A percentile compares a stretch with the other conserved stretches of the same genome.
phyloP scores from a whole-genome alignment of 108 stramenopile genomes.

The Bacterosira constricta region DNA sequence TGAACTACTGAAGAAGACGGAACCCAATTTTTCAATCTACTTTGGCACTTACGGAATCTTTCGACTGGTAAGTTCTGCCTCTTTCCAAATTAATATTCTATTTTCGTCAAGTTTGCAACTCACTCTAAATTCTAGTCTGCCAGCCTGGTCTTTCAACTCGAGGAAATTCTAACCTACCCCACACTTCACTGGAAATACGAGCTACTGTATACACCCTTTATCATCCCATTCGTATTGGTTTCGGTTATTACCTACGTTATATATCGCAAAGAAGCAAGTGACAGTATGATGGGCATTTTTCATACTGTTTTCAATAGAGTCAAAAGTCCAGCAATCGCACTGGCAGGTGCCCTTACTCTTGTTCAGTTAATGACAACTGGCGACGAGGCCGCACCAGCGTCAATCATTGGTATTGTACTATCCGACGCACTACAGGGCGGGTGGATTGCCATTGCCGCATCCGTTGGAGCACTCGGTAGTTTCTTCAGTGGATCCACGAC shows the following conservation, averaged over 20 bases:
- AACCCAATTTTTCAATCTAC: slow-evolving; percentile 55
- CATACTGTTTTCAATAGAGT: slow-evolving; percentile 39
- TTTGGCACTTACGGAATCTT: slow-evolving; percentile 65
- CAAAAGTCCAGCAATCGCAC: slow-evolving; percentile 56
- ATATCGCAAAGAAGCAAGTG: slow-evolving; percentile 47
- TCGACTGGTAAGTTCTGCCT: too few relatives aligned
- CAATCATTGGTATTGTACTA: slow-evolving; percentile 56
- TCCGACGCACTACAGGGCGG: slow-evolving; percentile 58
- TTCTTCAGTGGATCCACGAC: slow-evolving; percentile 76
- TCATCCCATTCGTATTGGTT: slow-evolving; percentile 65
- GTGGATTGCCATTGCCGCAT: slow-evolving; percentile 58
- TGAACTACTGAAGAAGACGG: slow-evolving; percentile 24
- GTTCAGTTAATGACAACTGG: slow-evolving; percentile 61
- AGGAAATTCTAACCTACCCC: slow-evolving; percentile 62
- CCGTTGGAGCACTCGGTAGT: slow-evolving; percentile 59
- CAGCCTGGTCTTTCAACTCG: slow-evolving; percentile 59
- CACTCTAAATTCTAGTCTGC: too few relatives aligned
- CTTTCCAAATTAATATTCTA: too few relatives aligned
- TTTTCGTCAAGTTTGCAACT: too few relatives aligned
- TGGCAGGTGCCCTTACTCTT: slow-evolving; percentile 59
- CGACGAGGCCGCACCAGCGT: slow-evolving; percentile 56
- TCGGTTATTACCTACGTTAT: slow-evolving; percentile 57
- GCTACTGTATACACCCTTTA: slow-evolving; percentile 65
- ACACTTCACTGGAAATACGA: slow-evolving; percentile 69
- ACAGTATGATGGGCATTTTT: slow-evolving; percentile 34